Evolutionary conservation across 2,329 filamentous ascomycete genomes (phyloP).

Genomic region (Epichloe festucae): DNA sequence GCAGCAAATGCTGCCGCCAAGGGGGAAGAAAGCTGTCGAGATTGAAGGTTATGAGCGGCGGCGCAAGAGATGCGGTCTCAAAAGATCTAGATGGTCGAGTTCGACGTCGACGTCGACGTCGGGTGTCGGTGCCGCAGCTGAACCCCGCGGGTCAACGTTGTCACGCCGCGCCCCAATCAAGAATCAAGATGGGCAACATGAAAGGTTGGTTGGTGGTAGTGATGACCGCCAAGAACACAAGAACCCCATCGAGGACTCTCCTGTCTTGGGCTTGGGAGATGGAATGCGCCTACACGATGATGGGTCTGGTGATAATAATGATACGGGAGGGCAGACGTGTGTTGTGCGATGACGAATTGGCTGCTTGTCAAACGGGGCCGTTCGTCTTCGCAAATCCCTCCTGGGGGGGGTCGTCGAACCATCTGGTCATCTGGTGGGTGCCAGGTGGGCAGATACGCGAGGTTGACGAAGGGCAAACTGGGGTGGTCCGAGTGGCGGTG

Average conservation of each 20-base stretch:
- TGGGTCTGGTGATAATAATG: background rate
- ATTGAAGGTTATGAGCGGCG: background rate
- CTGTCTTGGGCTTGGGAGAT: background rate
- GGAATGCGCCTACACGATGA: background rate
- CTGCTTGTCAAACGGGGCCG: background rate
- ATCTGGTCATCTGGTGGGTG: background rate
- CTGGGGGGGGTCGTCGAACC: background rate
- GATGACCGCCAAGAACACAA: background rate
- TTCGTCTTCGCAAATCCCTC: background rate
- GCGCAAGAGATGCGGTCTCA: background rate
- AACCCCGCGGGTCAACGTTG: conserved; percentile 10
- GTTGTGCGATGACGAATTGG: background rate
- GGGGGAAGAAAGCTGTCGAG: background rate
- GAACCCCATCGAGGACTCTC: conserved; percentile 1
- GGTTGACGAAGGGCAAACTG: background rate
- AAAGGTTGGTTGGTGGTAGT: background rate
- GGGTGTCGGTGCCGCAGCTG: conserved; percentile 3
- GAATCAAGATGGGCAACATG: background rate
- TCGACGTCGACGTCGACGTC: background rate
- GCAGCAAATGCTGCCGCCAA: conserved; percentile 1
- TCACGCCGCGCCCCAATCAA: conserved; percentile 5
- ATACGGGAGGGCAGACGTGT: background rate
- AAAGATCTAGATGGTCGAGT: background rate
- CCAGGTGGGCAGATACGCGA: background rate
- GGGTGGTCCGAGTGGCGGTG: too few relatives aligned